A percentile compares a stretch with the other conserved stretches of the same genome.
Evolutionary conservation across 768 basidiomycete genomes (phyloP).

Genomic region (Suillus subaureus): DNA sequence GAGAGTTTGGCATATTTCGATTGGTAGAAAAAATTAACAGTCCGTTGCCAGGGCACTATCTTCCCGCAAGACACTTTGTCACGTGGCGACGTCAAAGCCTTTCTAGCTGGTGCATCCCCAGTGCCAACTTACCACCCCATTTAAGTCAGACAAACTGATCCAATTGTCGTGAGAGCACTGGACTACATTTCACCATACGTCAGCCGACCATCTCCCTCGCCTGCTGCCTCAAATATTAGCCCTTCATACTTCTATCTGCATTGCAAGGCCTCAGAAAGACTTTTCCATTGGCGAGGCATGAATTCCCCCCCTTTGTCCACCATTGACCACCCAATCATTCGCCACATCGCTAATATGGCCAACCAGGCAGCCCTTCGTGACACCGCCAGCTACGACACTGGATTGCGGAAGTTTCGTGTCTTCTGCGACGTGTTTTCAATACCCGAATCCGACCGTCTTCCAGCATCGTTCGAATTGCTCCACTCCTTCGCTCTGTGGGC

Average conservation of each 20-base stretch:
- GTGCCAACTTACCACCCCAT: background rate
- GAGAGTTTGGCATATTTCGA: no score
- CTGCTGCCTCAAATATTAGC: background rate
- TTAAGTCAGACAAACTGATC: background rate
- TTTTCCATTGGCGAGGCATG: background rate
- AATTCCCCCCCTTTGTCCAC: background rate
- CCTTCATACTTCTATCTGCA: background rate
- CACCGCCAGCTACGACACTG: background rate
- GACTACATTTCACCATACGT: background rate
- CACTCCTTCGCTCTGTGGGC: conserved; percentile 42
- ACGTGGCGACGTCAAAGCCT: background rate
- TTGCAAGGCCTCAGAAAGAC: background rate
- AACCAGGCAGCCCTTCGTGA: background rate
- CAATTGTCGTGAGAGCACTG: background rate
- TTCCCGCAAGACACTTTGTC: no score
- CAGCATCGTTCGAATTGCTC: conserved; percentile 16
- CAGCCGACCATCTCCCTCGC: no score
- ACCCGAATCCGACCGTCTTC: background rate
- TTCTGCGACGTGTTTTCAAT: background rate
- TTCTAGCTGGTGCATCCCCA: background rate
- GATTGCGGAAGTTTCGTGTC: background rate
- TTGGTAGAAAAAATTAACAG: no score
- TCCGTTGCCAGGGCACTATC: no score
- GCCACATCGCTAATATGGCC: no score
- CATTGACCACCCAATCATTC: background rate